A percentile compares a stretch with the other conserved stretches of the same genome.
phyloP scores from a whole-genome alignment of 2,329 filamentous ascomycete genomes.

The Diatrype stigma region DNA sequence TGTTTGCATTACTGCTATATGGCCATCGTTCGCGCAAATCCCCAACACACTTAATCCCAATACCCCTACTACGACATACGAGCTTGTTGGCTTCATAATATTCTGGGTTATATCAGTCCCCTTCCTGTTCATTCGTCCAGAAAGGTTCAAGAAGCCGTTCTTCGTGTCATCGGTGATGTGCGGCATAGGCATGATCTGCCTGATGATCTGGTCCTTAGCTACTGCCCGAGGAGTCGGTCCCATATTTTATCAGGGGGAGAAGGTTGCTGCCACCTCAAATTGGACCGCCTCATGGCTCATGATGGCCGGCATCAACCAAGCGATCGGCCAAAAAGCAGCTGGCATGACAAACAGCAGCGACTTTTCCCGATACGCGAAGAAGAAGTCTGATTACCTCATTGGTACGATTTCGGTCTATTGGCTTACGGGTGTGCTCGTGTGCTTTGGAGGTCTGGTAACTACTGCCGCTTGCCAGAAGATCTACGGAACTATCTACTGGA shows the following conservation, averaged over 20 bases:
- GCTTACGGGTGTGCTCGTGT: conserved; percentile 34
- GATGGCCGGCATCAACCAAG: conserved; percentile 39
- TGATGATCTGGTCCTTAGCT: conserved; percentile 42
- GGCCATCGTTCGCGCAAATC: conserved; percentile 39
- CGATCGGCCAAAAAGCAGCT: conserved; percentile 32
- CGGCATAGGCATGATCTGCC: conserved; percentile 40
- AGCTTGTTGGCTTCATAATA: conserved; percentile 44
- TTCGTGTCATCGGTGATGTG: conserved; percentile 37
- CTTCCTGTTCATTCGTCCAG: conserved; percentile 43
- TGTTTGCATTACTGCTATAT: conserved; percentile 39
- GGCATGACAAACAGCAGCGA: conserved; percentile 31
- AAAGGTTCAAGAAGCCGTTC: conserved; percentile 43
- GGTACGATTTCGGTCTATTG: conserved; percentile 33
- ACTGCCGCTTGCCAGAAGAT: conserved; percentile 36
- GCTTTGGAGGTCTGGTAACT: conserved; percentile 36
- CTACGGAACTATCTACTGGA: conserved; percentile 41
- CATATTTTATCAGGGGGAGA: conserved; percentile 34
- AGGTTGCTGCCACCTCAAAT: conserved; percentile 25
- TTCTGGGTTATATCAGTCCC: conserved; percentile 46
- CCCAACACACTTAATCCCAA: conserved; percentile 38
- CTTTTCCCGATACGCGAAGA: conserved; percentile 36
- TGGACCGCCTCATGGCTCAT: conserved; percentile 39
- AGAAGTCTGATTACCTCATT: conserved; percentile 28
- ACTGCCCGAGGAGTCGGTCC: conserved; percentile 39
- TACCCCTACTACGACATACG: conserved; percentile 34